phyloP scores from a whole-genome alignment of 371 early-diverging fungal genomes.

The Lichtheimia hyalospora region DNA sequence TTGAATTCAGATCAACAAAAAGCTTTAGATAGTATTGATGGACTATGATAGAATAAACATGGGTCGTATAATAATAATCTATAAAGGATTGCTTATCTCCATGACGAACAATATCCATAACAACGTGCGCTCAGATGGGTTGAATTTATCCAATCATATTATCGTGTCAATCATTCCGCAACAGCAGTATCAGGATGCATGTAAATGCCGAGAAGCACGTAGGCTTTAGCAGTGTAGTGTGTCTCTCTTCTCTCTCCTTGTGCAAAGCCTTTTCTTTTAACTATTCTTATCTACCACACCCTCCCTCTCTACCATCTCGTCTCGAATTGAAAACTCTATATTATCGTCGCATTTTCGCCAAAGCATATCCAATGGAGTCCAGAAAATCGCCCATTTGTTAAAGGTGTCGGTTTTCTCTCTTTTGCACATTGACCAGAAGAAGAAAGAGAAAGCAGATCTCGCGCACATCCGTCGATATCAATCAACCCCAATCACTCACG shows the following conservation, averaged over 20 bases:
- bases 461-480: constrained; percentile 3
- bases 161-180: too few relatives aligned
- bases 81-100: too few relatives aligned
- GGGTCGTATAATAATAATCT: too few relatives aligned
- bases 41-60: neutral
- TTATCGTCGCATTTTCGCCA: neutral
- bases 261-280: neutral
- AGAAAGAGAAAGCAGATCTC: constrained; percentile 4
- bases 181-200: neutral
- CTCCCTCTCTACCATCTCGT: neutral
- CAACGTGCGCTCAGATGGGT: too few relatives aligned
- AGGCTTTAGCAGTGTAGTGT: too few relatives aligned
- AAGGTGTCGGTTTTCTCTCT: constrained; percentile 3
- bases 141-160: too few relatives aligned
- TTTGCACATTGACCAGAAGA: neutral
- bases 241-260: too few relatives aligned
- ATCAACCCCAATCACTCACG: neutral
- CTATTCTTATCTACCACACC: neutral
- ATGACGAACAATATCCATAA: too few relatives aligned
- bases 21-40: neutral
- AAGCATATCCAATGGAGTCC: neutral
- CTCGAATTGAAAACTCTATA: neutral
- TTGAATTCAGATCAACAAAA: neutral
- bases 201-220: neutral
- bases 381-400: neutral